A percentile compares a stretch with the other conserved stretches of the same genome.
Conservation (phyloP, 2,329 filamentous ascomycete species). For the Graphiopsis chlorocephala region DNA sequence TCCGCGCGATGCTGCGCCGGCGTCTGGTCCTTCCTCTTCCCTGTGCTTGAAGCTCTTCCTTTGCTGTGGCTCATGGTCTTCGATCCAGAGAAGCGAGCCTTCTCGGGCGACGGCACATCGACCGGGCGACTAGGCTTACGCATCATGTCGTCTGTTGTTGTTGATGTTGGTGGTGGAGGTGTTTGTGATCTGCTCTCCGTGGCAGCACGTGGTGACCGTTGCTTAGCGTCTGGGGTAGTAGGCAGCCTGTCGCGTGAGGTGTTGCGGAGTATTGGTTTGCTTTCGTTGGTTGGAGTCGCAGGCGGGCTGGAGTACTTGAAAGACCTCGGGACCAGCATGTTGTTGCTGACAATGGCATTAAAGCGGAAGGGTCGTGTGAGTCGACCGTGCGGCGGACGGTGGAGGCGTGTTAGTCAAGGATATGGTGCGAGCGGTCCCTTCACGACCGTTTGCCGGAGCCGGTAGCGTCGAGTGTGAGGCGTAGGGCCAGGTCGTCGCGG, state of each 20-base stretch:
- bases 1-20: constrained; percentile 29
- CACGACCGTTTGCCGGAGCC: constrained; percentile 6
- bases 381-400: constrained; percentile 9
- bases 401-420: constrained; percentile 14
- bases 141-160: constrained; percentile 17
- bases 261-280: constrained; percentile 5
- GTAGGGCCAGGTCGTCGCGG: neutral
- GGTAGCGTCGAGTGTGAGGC: neutral
- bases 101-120: constrained; percentile 21
- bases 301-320: constrained; percentile 43
- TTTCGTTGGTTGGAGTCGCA: constrained; percentile 20
- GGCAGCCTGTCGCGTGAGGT: constrained; percentile 2
- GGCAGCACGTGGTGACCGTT: neutral
- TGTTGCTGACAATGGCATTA: constrained; percentile 16
- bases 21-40: neutral
- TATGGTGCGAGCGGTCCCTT: neutral
- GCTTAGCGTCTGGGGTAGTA: neutral
- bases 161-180: neutral
- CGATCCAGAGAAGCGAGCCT: constrained; percentile 12
- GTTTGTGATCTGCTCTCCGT: neutral
- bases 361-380: constrained; percentile 15
- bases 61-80: constrained; percentile 10
- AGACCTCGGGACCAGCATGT: constrained; percentile 47
- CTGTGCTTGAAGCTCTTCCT: neutral
- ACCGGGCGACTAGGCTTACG: constrained; percentile 20